Percentiles rank a stretch among this genome's conserved stretches.
These are phyloP conservation scores for Adansonia madagascariensis DNA, from an alignment of 441 rosid species.

Conservation along the genomic window DNA sequence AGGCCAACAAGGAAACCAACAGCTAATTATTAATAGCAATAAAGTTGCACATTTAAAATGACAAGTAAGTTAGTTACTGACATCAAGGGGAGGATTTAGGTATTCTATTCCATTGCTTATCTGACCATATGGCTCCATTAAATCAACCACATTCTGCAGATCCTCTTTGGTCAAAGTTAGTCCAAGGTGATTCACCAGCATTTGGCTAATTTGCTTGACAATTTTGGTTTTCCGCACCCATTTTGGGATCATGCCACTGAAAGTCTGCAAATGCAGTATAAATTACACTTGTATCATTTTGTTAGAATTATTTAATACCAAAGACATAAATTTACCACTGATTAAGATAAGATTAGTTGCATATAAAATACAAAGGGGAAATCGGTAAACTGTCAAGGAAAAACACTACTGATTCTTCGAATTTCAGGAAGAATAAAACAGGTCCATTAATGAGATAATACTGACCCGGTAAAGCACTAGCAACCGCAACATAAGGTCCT, in stretches of 20 bases:
- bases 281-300: constrained; percentile 13
- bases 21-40: constrained; percentile 16
- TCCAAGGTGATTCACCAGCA: constrained; percentile 96
- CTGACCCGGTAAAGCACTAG: constrained; percentile 1
- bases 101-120: constrained; percentile 92
- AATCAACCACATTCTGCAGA: constrained; percentile 85
- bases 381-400: background rate
- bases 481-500: constrained; percentile 21
- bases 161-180: constrained; percentile 78
- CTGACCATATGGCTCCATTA: constrained; percentile 98
- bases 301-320: background rate
- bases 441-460: background rate
- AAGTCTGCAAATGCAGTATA: constrained; percentile 32
- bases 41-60: constrained; percentile 10
- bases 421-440: constrained; percentile 8
- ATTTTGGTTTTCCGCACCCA: constrained; percentile 71
- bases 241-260: constrained; percentile 50
- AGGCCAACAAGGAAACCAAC: constrained; percentile 6
- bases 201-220: constrained; percentile 61
- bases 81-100: constrained; percentile 78
- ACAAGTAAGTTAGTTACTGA: constrained; percentile 38
- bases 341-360: constrained; percentile 13
- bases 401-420: background rate
- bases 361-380: constrained; percentile 19
- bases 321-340: background rate